Evolutionary conservation across 148 eudicot genomes (phyloP).

Genomic region (Nepenthes mirabilis): DNA sequence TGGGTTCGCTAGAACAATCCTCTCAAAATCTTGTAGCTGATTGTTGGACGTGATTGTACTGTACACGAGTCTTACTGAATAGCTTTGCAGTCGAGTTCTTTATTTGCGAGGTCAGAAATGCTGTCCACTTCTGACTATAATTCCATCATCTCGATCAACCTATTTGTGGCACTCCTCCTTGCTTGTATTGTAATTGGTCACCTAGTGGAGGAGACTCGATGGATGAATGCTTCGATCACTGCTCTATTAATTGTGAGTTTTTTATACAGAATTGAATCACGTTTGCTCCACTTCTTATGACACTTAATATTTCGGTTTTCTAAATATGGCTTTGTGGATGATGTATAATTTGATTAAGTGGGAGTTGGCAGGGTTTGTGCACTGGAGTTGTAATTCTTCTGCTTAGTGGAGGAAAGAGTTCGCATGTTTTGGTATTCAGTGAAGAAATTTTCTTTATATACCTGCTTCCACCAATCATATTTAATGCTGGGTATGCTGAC

Average conservation of each 20-base stretch:
- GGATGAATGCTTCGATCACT: slow-evolving; percentile 67
- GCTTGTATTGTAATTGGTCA: slow-evolving; percentile 67
- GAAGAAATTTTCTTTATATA: slow-evolving; percentile 73
- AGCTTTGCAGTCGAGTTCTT: slow-evolving; percentile 20
- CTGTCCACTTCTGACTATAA: slow-evolving; percentile 43
- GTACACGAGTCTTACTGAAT: slow-evolving; percentile 10
- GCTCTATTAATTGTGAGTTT: slow-evolving; percentile 46
- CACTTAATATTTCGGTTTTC: neutral
- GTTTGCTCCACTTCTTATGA: neutral
- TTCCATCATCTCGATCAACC: slow-evolving; percentile 52
- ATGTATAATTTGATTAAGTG: neutral
- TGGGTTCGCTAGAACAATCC: neutral
- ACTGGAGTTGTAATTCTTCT: slow-evolving; percentile 50
- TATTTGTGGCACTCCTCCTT: slow-evolving; percentile 57
- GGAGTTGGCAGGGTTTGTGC: slow-evolving; percentile 35
- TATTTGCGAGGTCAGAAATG: slow-evolving; percentile 15
- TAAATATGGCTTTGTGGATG: neutral
- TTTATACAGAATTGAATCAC: neutral
- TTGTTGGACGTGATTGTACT: neutral
- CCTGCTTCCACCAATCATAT: slow-evolving; percentile 74
- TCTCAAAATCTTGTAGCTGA: neutral
- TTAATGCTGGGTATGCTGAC: slow-evolving; percentile 63
- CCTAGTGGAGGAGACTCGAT: slow-evolving; percentile 57
- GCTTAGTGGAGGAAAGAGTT: slow-evolving; percentile 45
- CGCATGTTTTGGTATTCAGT: slow-evolving; percentile 49